Percentiles rank a stretch among this genome's conserved stretches.
Conservation (phyloP, 352 stramenopile genomes). For the Globisporangium paroecandrum region DNA sequence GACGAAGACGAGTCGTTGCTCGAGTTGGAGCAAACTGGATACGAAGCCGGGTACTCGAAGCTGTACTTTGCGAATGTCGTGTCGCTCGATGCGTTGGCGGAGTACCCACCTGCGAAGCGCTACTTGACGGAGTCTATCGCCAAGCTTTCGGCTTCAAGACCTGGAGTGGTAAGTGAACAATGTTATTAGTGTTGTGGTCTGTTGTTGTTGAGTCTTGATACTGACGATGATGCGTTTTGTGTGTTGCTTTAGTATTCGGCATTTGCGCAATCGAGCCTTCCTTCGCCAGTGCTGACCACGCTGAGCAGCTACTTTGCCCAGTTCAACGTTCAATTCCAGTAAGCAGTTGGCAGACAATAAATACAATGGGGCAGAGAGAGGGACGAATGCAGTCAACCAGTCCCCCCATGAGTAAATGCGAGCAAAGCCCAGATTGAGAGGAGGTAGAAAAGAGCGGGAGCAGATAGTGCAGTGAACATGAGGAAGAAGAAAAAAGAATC, state of each 20-base stretch:
- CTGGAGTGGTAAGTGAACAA: slow-evolving; percentile 52
- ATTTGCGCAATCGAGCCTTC: slow-evolving; percentile 42
- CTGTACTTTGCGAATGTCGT: slow-evolving; percentile 90
- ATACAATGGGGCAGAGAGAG: not conserved
- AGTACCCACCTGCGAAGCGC: slow-evolving; percentile 57
- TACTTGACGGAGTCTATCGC: slow-evolving; percentile 67
- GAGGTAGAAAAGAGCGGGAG: not conserved
- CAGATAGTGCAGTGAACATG: not conserved
- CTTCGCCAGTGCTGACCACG: slow-evolving; percentile 24
- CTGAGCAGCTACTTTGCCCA: slow-evolving; percentile 65
- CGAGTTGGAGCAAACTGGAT: slow-evolving; percentile 82
- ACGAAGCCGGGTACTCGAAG: slow-evolving; percentile 93
- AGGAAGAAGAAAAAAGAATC: not conserved
- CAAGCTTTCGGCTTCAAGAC: slow-evolving; percentile 61
- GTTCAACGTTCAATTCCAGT: slow-evolving; percentile 69
- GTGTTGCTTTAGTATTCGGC: slow-evolving; percentile 41
- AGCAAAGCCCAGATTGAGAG: not conserved
- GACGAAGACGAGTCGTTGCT: slow-evolving; percentile 81
- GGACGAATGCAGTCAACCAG: slow-evolving; percentile 1
- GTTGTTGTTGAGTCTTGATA: slow-evolving; percentile 8
- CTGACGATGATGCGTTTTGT: slow-evolving; percentile 4
- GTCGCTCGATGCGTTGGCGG: slow-evolving; percentile 81
- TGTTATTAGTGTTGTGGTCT: not conserved
- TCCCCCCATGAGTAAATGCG: not conserved
- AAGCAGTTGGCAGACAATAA: slow-evolving; percentile 8